Evolutionary conservation across 257 asterid species (phyloP).

Genomic region (Solanum pimpinellifolium): DNA sequence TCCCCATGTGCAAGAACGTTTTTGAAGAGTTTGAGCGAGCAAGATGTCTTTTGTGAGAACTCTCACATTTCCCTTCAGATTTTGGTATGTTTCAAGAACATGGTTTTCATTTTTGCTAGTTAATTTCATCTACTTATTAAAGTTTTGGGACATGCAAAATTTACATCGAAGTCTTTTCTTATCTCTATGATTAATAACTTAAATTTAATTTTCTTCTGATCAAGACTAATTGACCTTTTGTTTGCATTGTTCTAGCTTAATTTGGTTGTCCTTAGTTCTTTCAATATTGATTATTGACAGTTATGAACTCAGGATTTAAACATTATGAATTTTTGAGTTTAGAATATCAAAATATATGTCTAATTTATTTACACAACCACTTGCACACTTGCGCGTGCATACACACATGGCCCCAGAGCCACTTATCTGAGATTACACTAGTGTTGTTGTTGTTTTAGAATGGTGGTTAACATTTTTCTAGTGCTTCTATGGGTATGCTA

Average conservation of each 20-base stretch:
- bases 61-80: not conserved
- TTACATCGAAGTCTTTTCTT: not conserved
- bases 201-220: not conserved
- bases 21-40: not conserved
- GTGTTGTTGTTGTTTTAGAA: not conserved
- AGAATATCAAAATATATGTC: not conserved
- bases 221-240: not conserved
- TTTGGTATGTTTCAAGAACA: conserved; percentile 4
- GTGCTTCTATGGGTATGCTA: not conserved
- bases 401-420: not conserved
- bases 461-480: not conserved
- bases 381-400: not conserved
- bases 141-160: not conserved
- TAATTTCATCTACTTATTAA: not conserved
- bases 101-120: not conserved
- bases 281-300: not conserved
- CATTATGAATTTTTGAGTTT: not conserved
- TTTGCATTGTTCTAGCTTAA: not conserved
- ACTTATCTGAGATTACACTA: not conserved
- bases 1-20: not conserved
- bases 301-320: not conserved
- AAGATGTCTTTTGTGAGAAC: not conserved
- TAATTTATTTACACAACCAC: not conserved
- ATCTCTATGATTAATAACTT: not conserved
- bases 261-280: not conserved